Evolutionary conservation across 192 early-diverging fungal species (phyloP).

Genomic region (Haplosporangium gracile): DNA sequence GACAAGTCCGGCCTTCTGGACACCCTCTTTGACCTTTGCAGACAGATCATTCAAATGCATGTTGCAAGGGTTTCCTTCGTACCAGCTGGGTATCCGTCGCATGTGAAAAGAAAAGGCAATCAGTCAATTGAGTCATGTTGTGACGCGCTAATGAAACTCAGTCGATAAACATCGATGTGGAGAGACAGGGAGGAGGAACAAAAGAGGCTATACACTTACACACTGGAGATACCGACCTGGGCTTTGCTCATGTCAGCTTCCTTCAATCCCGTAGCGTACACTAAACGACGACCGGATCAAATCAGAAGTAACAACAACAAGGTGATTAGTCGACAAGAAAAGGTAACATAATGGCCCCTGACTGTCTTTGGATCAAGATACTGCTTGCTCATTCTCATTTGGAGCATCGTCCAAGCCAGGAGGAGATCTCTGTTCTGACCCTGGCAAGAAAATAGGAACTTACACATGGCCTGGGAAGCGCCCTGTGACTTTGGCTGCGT

Average conservation of each 20-base stretch:
- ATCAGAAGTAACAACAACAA: background rate
- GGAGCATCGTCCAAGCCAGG: background rate
- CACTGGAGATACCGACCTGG: slow-evolving; percentile 97
- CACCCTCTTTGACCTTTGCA: slow-evolving; percentile 92
- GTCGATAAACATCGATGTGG: background rate
- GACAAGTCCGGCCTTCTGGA: slow-evolving; percentile 88
- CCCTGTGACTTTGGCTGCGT: slow-evolving; percentile 96
- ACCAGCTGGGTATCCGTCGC: slow-evolving; percentile 73
- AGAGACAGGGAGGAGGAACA: background rate
- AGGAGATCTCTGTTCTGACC: background rate
- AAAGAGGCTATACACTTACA: slow-evolving; percentile 66
- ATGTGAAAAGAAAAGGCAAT: background rate
- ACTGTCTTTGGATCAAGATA: background rate
- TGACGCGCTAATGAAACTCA: slow-evolving; percentile 18
- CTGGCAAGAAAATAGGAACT: slow-evolving; percentile 33
- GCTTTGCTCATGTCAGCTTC: slow-evolving; percentile 86
- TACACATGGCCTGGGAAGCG: slow-evolving; percentile 97
- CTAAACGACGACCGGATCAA: slow-evolving; percentile 45
- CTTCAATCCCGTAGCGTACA: slow-evolving; percentile 94
- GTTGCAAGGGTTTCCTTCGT: slow-evolving; percentile 99
- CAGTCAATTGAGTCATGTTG: slow-evolving; percentile 37
- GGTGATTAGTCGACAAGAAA: background rate
- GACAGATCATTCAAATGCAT: slow-evolving; percentile 97
- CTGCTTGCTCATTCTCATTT: background rate
- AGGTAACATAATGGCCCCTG: background rate